A percentile compares a stretch with the other conserved stretches of the same genome.
Conservation (phyloP, 192 early-diverging fungal genomes). For the Haplosporangium gracile region DNA sequence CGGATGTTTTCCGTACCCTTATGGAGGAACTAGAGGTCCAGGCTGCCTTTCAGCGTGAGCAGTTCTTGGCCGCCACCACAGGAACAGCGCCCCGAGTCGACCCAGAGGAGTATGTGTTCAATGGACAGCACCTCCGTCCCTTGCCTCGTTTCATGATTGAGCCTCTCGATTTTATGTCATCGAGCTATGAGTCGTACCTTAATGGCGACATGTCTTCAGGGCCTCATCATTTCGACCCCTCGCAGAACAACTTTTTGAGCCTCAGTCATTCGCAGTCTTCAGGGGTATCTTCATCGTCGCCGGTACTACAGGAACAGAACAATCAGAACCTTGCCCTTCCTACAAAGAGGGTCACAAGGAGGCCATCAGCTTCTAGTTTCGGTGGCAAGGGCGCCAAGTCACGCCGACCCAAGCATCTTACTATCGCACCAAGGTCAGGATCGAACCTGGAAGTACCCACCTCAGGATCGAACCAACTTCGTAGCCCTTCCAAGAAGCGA, state of each 20-base stretch:
- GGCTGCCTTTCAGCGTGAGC: conserved; percentile 45
- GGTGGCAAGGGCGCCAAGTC: conserved; percentile 17
- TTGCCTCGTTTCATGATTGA: conserved; percentile 49
- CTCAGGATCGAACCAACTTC: not conserved
- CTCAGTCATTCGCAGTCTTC: not conserved
- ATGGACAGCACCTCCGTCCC: conserved; percentile 44
- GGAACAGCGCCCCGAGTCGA: conserved; percentile 20
- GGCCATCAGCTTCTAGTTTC: not conserved
- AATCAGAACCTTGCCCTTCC: not conserved
- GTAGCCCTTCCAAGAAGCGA: conserved; percentile 21
- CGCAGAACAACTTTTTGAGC: conserved; percentile 7
- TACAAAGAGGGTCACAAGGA: not conserved
- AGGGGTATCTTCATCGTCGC: not conserved
- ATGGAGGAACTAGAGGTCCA: conserved; percentile 50
- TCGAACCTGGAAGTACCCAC: not conserved
- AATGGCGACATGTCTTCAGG: not conserved
- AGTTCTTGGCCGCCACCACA: conserved; percentile 31
- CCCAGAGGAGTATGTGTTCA: conserved; percentile 45
- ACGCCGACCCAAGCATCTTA: conserved; percentile 14
- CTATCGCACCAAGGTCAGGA: not conserved
- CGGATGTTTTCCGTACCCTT: conserved; percentile 27
- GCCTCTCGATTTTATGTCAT: conserved; percentile 30
- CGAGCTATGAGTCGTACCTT: conserved; percentile 25
- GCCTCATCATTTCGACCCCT: conserved; percentile 19
- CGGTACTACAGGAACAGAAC: not conserved